Conservation (phyloP, 2,329 filamentous ascomycete genomes). For the Epichloe elymi region DNA sequence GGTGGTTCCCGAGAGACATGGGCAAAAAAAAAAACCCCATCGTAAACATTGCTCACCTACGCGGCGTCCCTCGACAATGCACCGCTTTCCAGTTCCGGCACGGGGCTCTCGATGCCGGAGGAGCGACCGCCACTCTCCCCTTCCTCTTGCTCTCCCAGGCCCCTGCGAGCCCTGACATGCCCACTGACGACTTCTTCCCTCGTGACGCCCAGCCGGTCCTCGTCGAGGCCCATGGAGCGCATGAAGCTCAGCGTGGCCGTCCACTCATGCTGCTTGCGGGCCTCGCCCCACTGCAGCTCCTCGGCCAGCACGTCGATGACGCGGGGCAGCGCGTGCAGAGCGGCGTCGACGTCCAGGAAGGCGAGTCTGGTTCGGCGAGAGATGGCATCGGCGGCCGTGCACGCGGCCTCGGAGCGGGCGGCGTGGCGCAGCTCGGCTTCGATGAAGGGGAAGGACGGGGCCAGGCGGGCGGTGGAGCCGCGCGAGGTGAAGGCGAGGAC, state of each 20-base stretch:
- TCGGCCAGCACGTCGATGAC: conserved; percentile 63
- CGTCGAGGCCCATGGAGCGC: conserved; percentile 29
- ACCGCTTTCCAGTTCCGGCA: background rate
- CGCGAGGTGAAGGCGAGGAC: conserved; percentile 34
- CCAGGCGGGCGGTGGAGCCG: conserved; percentile 41
- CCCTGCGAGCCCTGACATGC: background rate
- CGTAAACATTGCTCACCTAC: background rate
- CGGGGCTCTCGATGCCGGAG: background rate
- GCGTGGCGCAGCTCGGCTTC: conserved; percentile 64
- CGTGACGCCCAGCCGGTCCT: conserved; percentile 12
- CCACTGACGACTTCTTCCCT: conserved; percentile 10
- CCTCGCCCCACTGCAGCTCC: conserved; percentile 51
- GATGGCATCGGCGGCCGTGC: conserved; percentile 58
- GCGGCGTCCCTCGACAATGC: conserved; percentile 1
- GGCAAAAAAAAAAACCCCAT: background rate
- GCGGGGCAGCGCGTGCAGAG: conserved; percentile 52
- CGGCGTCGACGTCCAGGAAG: conserved; percentile 63
- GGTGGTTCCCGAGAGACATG: too few relatives aligned
- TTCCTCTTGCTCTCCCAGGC: background rate
- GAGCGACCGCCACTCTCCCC: background rate
- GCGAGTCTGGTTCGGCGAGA: conserved; percentile 58
- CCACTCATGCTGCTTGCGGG: conserved; percentile 41
- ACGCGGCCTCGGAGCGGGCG: conserved; percentile 58
- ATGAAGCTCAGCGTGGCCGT: conserved; percentile 38
- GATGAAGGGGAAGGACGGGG: conserved; percentile 55